Conservation (phyloP, 2,329 filamentous ascomycete genomes). For the Zymoseptoria crescenta region DNA sequence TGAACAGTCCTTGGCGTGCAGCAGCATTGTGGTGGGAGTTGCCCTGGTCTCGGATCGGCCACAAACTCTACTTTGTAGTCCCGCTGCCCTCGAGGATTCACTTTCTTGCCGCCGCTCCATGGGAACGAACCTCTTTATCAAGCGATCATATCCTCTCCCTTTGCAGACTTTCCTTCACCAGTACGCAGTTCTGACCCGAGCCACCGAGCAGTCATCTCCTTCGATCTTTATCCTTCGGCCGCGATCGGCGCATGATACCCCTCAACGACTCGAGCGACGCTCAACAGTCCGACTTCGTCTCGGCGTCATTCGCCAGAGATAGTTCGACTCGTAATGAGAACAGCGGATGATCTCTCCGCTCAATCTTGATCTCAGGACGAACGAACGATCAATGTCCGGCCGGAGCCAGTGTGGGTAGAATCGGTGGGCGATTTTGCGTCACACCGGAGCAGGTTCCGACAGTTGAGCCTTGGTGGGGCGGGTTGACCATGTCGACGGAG, state of each 20-base stretch:
- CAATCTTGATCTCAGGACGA: neutral
- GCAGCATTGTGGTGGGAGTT: neutral
- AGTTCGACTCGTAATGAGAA: no score
- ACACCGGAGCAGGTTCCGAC: constrained; percentile 4
- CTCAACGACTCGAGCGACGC: neutral
- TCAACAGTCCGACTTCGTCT: neutral
- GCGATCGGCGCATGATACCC: neutral
- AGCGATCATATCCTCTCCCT: neutral
- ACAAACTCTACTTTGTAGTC: neutral
- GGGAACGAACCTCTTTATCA: neutral
- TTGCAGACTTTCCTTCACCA: neutral
- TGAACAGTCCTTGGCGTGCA: neutral
- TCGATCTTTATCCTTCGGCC: neutral
- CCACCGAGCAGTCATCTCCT: neutral
- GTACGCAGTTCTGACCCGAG: neutral
- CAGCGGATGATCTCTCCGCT: neutral
- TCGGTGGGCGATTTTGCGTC: neutral
- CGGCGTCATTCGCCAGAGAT: neutral
- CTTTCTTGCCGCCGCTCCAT: neutral
- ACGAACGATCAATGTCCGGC: constrained; percentile 22
- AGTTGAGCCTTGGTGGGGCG: neutral
- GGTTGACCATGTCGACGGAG: constrained; percentile 18
- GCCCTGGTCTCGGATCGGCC: no score
- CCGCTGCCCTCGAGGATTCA: neutral
- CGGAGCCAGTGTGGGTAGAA: constrained; percentile 25